Percentiles rank a stretch among this genome's conserved stretches.
Evolutionary conservation across 805 yeast genomes (phyloP).

Genomic region (Cyberlindnera galapagoensis): DNA sequence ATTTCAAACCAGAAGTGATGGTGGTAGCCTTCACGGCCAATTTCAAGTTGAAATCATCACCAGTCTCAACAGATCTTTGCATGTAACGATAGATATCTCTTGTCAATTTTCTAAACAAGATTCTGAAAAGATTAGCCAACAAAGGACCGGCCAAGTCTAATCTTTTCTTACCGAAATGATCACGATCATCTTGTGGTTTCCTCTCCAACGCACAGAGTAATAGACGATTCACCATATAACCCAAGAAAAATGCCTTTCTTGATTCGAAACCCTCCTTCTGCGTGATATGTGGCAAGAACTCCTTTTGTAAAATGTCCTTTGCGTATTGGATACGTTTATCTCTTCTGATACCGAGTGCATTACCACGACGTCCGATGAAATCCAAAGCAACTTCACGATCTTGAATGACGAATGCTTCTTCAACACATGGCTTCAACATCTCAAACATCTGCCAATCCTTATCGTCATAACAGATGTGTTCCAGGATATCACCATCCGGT

Average conservation of each 20-base stretch:
- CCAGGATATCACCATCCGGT: constrained; percentile 97
- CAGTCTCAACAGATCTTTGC: constrained; percentile 98
- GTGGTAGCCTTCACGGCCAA: constrained; percentile 96
- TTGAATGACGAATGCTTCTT: constrained; percentile 97
- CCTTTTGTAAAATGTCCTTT: constrained; percentile 92
- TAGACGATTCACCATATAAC: constrained; percentile 95
- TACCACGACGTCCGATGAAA: constrained; percentile 97
- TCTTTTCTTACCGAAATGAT: constrained; percentile 98
- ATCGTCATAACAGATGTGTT: constrained; percentile 96
- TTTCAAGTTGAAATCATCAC: constrained; percentile 92
- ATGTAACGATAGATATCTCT: constrained; percentile 94
- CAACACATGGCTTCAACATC: constrained; percentile 98
- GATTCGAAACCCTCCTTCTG: constrained; percentile 97
- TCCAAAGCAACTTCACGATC: constrained; percentile 97
- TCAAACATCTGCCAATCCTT: constrained; percentile 99
- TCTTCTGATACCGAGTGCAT: constrained; percentile 90
- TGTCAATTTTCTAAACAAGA: constrained; percentile 90
- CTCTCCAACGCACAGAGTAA: constrained; percentile 93
- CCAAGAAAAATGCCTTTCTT: constrained; percentile 93
- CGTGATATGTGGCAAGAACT: constrained; percentile 93
- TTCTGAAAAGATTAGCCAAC: constrained; percentile 90
- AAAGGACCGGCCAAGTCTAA: constrained; percentile 98
- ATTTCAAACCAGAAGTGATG: constrained; percentile 93
- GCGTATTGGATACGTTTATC: constrained; percentile 99
- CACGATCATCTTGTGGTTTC: constrained; percentile 98